phyloP scores from a whole-genome alignment of 2,329 filamentous ascomycete species.

The Sporothrix mexicana region DNA sequence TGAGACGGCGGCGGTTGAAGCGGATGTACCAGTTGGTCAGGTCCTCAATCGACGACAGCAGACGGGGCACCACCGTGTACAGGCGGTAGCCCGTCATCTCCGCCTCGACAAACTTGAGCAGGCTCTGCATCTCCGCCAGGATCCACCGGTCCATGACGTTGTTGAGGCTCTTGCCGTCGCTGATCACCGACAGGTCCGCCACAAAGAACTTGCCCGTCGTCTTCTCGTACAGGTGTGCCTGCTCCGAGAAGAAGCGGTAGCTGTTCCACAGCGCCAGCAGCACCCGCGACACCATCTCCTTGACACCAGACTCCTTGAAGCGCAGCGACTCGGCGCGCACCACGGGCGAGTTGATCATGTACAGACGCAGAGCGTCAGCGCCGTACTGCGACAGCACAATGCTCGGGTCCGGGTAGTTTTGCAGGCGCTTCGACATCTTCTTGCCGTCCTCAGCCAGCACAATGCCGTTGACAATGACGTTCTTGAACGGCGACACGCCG shows the following conservation, averaged over 20 bases:
- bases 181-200: constrained; percentile 69
- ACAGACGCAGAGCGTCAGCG: constrained; percentile 90
- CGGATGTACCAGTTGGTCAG: constrained; percentile 94
- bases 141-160: constrained; percentile 99
- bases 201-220: constrained; percentile 75
- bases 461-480: constrained; percentile 62
- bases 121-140: constrained; percentile 85
- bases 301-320: constrained; percentile 91
- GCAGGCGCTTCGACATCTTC: constrained; percentile 97
- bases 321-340: constrained; percentile 88
- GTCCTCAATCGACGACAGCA: constrained; percentile 85
- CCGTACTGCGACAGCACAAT: constrained; percentile 87
- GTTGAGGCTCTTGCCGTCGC: constrained; percentile 46
- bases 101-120: constrained; percentile 88
- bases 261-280: constrained; percentile 93
- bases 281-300: constrained; percentile 92
- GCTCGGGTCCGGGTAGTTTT: constrained; percentile 91
- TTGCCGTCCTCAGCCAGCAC: constrained; percentile 72
- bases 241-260: constrained; percentile 94
- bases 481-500: constrained; percentile 76
- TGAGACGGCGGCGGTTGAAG: constrained; percentile 88
- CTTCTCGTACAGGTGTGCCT: constrained; percentile 86
- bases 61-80: constrained; percentile 88
- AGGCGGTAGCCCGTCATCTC: constrained; percentile 74
- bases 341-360: constrained; percentile 95